Evolutionary conservation across 495 filamentous ascomycete species (phyloP), one percentile per base, ranked within the genome.

Genomic region (Podospora bellae-mahoneyi): DNA sequence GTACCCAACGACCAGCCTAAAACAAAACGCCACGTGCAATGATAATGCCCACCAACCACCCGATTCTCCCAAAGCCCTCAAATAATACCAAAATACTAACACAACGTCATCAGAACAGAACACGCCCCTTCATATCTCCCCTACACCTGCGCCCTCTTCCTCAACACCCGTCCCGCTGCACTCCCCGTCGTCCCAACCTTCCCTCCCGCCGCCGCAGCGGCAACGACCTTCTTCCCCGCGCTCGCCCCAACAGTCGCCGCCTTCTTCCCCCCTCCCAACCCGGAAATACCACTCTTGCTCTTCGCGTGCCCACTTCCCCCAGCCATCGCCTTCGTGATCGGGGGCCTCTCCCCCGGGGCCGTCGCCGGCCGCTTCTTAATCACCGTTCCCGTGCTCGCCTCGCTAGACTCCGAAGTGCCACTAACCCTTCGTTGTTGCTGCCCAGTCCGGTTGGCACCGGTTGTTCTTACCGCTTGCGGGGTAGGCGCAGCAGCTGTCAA

Each of bases 391-490:
- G 77, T 80, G 72, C 83, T 86, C 20, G 72, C 77, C 26, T 85
- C 81, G 69, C 83, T 86, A 20, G 82, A 76, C 69, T 84, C 83
- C 73, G 79, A 82, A 48, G 73, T 76, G 63, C 72, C 77, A 66
- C 84, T 86, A 69, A 76, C 74, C 66, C 83, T 80, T 48, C 83
- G 80, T 68, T 4, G 75, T 10, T 28, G 65, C 0, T 26, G 59
- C 2, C 19, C 77, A 15, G 78, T 79, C 60, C 80, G 78, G 70
- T 75, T 80, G 6, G 78, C 77, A 9, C 79, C 66, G 76, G 70
- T 7, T 75, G 23, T 23, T 23, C 23, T 23, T 23, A 23, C 68
- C 3, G 74, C 68, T 23, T 23, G 1, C 0, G 76, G 68, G 0
- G 73, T 62, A 0, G 69, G 67, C 6, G 78, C 71, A 3, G 62